These are phyloP conservation scores for Boletus vermiculosoides DNA, from an alignment of 768 basidiomycete genomes.

Conservation along the genomic window DNA sequence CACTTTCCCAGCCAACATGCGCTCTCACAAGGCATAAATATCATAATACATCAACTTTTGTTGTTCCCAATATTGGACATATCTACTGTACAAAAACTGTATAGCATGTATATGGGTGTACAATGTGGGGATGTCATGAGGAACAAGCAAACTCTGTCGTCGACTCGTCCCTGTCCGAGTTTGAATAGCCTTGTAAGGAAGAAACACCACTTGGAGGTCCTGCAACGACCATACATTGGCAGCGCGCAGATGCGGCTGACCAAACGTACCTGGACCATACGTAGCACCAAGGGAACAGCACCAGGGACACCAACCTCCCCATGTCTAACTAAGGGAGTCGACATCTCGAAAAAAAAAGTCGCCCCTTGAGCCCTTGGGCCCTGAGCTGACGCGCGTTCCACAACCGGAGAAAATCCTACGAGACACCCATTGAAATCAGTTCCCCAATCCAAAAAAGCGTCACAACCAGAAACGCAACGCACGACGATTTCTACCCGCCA, in stretches of 20 bases:
- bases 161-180: background rate
- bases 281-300: background rate
- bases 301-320: no score
- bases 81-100: background rate
- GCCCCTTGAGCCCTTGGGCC: background rate
- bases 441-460: background rate
- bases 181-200: no score
- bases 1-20: no score
- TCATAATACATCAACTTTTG: no score
- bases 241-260: no score
- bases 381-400: background rate
- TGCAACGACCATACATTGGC: background rate
- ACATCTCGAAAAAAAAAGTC: background rate
- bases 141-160: background rate
- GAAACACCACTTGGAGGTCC: background rate
- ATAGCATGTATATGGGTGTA: background rate
- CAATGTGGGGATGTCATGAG: background rate
- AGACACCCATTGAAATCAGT: no score
- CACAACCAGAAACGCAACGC: background rate
- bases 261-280: background rate
- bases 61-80: no score
- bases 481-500: conserved; percentile 20
- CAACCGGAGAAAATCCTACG: background rate
- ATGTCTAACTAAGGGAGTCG: background rate
- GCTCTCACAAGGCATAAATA: no score